A percentile compares a stretch with the other conserved stretches of the same genome.
Evolutionary conservation across 2,329 filamentous ascomycete genomes (phyloP).

Genomic region (Fusarium multiceps): DNA sequence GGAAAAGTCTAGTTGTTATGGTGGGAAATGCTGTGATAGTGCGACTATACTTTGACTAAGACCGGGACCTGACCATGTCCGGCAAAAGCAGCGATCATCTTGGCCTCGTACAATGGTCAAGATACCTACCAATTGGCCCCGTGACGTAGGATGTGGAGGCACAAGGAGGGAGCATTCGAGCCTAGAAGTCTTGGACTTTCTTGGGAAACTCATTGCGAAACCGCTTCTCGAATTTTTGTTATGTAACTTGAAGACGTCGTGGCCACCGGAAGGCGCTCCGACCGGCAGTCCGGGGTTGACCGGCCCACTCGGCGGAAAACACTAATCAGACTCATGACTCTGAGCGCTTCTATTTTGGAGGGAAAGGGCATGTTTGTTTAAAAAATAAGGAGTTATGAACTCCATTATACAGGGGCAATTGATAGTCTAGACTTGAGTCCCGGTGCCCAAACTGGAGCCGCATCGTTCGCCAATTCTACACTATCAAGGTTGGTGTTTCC

Average conservation of each 20-base stretch:
- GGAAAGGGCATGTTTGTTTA: not conserved
- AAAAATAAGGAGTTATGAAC: constrained; percentile 4
- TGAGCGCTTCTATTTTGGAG: constrained; percentile 33
- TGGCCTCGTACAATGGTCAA: constrained; percentile 27
- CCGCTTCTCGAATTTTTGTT: constrained; percentile 35
- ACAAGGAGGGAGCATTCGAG: constrained; percentile 20
- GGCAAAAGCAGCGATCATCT: constrained; percentile 39
- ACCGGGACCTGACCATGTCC: constrained; percentile 24
- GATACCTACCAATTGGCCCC: constrained; percentile 12
- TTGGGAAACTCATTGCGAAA: constrained; percentile 32
- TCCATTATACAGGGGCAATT: not conserved
- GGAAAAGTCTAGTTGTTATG: not conserved
- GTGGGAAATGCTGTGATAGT: not conserved
- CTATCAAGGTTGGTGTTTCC: not conserved
- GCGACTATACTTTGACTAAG: constrained; percentile 18
- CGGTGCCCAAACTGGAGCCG: constrained; percentile 5
- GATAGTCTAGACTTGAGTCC: constrained; percentile 10
- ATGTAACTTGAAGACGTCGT: constrained; percentile 31
- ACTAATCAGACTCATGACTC: constrained; percentile 38
- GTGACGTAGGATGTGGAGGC: constrained; percentile 40
- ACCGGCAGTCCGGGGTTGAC: constrained; percentile 24
- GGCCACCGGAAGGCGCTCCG: constrained; percentile 31
- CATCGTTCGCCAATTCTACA: not conserved
- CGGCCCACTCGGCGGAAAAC: constrained; percentile 27
- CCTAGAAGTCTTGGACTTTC: constrained; percentile 26